Conservation (phyloP, 345 rosid genomes). For the Salix brachista region DNA sequence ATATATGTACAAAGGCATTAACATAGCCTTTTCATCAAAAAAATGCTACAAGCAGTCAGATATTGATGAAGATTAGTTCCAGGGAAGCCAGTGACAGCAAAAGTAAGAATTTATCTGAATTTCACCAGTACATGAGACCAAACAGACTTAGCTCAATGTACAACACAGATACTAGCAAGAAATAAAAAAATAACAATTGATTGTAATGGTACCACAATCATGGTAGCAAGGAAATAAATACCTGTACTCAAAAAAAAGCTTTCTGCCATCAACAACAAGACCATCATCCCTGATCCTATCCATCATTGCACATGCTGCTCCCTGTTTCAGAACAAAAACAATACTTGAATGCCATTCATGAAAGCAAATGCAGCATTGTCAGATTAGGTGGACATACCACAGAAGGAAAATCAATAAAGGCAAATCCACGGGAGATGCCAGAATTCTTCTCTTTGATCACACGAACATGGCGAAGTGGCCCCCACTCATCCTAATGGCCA, state of each 20-base stretch:
- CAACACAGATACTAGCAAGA: not conserved
- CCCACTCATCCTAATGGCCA: conserved; percentile 81
- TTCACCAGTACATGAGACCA: not conserved
- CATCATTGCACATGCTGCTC: conserved; percentile 87
- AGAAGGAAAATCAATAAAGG: conserved; percentile 91
- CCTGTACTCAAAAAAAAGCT: conserved; percentile 86
- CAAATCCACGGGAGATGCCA: conserved; percentile 94
- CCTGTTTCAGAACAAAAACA: conserved; percentile 40
- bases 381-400: conserved; percentile 45
- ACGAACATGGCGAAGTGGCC: conserved; percentile 90
- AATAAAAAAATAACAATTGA: not conserved
- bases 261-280: conserved; percentile 77
- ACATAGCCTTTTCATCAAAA: not conserved
- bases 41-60: not conserved
- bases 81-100: not conserved
- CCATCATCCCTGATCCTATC: conserved; percentile 76
- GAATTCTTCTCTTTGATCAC: conserved; percentile 85
- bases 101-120: not conserved
- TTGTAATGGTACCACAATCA: not conserved
- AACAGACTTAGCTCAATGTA: not conserved
- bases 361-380: conserved; percentile 10
- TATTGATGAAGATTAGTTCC: not conserved
- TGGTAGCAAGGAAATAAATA: conserved; percentile 16
- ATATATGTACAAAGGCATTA: not conserved
- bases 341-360: conserved; percentile 12